Evolutionary conservation across 2,329 filamentous ascomycete species (phyloP).

Genomic region (Knoxdaviesia capensis): DNA sequence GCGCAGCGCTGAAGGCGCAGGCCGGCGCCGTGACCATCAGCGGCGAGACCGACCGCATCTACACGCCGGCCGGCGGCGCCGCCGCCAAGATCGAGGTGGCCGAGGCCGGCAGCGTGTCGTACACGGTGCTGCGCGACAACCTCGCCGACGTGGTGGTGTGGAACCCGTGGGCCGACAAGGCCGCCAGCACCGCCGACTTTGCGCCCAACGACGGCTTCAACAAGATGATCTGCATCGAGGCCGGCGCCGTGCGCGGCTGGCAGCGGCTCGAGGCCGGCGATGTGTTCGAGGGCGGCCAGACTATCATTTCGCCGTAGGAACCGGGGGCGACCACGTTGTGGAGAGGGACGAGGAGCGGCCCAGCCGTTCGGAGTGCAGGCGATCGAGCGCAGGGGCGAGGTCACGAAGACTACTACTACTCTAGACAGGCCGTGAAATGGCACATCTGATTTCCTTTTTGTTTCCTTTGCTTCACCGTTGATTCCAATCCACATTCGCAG

Average conservation of each 20-base stretch:
- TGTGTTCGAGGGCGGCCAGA: constrained; percentile 41
- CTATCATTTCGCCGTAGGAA: constrained; percentile 14
- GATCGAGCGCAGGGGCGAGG: too few relatives aligned
- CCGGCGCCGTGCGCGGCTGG: constrained; percentile 66
- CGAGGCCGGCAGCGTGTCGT: constrained; percentile 42
- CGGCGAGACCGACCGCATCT: constrained; percentile 74
- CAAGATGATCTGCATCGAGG: constrained; percentile 88
- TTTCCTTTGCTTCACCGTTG: background rate
- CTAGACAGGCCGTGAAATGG: too few relatives aligned
- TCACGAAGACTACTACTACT: too few relatives aligned
- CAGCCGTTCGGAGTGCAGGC: too few relatives aligned
- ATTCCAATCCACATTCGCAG: background rate
- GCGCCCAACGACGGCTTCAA: constrained; percentile 75
- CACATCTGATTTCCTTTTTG: background rate
- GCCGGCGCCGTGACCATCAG: constrained; percentile 46
- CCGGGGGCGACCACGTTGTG: too few relatives aligned
- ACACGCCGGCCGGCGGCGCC: constrained; percentile 47
- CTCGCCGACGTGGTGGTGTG: constrained; percentile 80
- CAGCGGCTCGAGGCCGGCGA: constrained; percentile 66
- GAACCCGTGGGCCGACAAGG: constrained; percentile 90
- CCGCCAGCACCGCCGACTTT: constrained; percentile 68
- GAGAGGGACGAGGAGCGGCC: background rate
- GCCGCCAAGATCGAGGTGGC: constrained; percentile 35
- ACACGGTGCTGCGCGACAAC: constrained; percentile 64
- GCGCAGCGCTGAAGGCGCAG: constrained; percentile 41